phyloP scores from a whole-genome alignment of 805 yeast species.

The Starmerella apis region DNA sequence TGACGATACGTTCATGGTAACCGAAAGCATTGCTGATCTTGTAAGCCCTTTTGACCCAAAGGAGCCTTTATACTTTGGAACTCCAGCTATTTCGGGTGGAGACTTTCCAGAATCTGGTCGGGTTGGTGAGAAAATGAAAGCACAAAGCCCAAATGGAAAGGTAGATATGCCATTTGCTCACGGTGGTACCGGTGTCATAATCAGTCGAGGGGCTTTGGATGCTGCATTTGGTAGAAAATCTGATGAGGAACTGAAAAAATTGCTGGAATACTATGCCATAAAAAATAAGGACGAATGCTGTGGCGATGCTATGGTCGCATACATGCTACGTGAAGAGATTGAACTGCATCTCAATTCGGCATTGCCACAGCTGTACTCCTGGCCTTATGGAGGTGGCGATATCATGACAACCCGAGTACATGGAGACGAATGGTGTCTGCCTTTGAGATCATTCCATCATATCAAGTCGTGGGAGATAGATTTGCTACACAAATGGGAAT shows the following conservation, averaged over 20 bases:
- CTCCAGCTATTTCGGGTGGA: slow-evolving; percentile 10
- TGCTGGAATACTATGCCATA: slow-evolving; percentile 23
- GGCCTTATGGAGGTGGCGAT: background rate
- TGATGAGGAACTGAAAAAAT: slow-evolving; percentile 11
- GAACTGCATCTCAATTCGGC: slow-evolving; percentile 14
- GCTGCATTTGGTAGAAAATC: slow-evolving; percentile 16
- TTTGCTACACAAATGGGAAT: slow-evolving; percentile 10
- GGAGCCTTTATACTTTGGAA: slow-evolving; percentile 9
- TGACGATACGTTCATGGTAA: slow-evolving; percentile 30
- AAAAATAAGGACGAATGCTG: slow-evolving; percentile 27
- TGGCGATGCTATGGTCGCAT: slow-evolving; percentile 32
- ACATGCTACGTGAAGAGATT: slow-evolving; percentile 22
- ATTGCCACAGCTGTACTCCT: slow-evolving; percentile 1
- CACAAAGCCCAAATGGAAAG: background rate
- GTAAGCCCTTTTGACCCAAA: slow-evolving; percentile 25
- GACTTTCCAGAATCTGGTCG: background rate
- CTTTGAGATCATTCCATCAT: slow-evolving; percentile 6
- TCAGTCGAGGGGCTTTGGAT: slow-evolving; percentile 30
- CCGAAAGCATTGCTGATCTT: slow-evolving; percentile 26
- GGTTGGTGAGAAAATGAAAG: background rate
- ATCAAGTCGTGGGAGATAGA: slow-evolving; percentile 16
- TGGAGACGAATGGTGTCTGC: slow-evolving; percentile 12
- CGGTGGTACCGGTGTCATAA: slow-evolving; percentile 33
- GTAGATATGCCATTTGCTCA: slow-evolving; percentile 28
- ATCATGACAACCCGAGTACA: background rate